Evolutionary conservation across 164 flowering plant species (phyloP).

Genomic region (Umbilicus rupestris): DNA sequence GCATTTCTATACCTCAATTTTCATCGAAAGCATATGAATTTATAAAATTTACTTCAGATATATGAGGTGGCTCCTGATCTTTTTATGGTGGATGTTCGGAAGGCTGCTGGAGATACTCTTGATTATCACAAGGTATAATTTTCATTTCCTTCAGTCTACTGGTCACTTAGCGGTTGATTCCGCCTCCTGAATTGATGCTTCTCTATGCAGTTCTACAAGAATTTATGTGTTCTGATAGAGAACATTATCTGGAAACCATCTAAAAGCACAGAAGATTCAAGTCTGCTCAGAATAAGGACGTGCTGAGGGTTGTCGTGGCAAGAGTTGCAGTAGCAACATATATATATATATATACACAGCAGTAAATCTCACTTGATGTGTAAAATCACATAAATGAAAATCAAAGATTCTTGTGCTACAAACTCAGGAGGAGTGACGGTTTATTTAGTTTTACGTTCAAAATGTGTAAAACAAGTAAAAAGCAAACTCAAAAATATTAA

Average conservation of each 20-base stretch:
- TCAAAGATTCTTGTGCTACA: neutral
- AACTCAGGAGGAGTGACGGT: too few species aligned
- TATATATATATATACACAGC: neutral
- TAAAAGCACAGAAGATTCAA: conserved; percentile 23
- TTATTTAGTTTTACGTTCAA: too few species aligned
- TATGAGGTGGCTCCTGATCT: conserved; percentile 90
- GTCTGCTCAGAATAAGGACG: conserved; percentile 34
- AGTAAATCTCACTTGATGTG: neutral
- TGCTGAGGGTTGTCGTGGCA: conserved; percentile 45
- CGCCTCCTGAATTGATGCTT: neutral
- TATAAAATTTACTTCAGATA: conserved; percentile 29
- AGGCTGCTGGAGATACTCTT: conserved; percentile 92
- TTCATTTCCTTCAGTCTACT: neutral
- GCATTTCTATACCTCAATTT: neutral
- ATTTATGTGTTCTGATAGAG: conserved; percentile 50
- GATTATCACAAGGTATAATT: conserved; percentile 49
- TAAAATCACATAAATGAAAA: neutral
- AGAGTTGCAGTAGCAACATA: neutral
- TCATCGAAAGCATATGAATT: neutral
- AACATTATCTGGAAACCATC: conserved; percentile 70
- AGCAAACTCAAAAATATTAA: too few species aligned
- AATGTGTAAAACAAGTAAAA: too few species aligned
- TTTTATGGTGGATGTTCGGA: conserved; percentile 94
- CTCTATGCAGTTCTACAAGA: conserved; percentile 70
- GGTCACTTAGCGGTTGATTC: neutral